Evolutionary conservation across 2,329 filamentous ascomycete species (phyloP), one percentile per base, ranked within the genome.

Genomic region (Diaporthe sp.): DNA sequence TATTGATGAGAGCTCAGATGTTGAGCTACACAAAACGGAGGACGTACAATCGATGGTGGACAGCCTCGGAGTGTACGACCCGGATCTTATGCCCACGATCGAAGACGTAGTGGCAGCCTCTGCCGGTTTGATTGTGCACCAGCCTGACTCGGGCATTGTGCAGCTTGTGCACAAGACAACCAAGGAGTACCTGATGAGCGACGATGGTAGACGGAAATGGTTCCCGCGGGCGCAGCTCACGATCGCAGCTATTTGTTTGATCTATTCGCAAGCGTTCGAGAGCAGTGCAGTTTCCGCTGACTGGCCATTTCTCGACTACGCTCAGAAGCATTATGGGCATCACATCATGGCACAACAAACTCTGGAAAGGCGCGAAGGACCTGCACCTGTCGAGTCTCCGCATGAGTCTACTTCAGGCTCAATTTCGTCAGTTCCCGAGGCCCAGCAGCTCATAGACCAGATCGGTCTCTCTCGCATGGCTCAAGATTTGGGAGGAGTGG

Each of bases 341-440:
- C 49, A 51, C 49, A 51, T 51, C n/a, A 51, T 51, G 49, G 49
- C 49, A 12, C 49, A 51, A 1, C 49, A 7, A 25, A 51, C 2
- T 51, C 49, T 51, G 22, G 49, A 25, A 13, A 51, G n/a, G 10
- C 1, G 9, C 10, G 3, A 51, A 51, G 49, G 12, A 13, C 9
- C 10, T 25, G 19, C 22, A 17, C 1, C 6, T 2, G 49, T 8
- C 49, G 0, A 1, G 6, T 4, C 7, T 51, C 1, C 9, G 3
- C 15, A 25, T 51, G 22, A 13, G 9, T 22, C 22, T 51, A 4
- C 8, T 5, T 25, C 1, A 25, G 22, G 0, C 4, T 13, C 22
- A 51, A 51, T 1, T 12, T 5, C 22, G 9, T 12, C 22, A 25
- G 1, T 25, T 13, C 9, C 10, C 13, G 8, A 51, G 4, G 9